Evolutionary conservation across 805 yeast species (phyloP), one percentile per base, ranked within the genome.

Genomic region (Hanseniaspora guilliermondii): DNA sequence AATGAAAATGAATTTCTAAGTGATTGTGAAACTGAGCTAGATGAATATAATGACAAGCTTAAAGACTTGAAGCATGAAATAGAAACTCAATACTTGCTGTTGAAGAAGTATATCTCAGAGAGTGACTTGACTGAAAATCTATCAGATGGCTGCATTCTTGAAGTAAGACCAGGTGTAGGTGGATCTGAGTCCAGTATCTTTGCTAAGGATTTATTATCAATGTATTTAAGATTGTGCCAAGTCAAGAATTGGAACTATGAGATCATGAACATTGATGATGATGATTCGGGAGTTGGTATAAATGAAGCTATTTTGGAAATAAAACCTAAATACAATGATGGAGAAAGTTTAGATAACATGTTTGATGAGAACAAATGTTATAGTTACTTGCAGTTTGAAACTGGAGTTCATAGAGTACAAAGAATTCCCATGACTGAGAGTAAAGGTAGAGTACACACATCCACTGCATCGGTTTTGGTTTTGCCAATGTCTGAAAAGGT

Each of bases 331-430:
- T 35, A 14, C 12, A 19, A 14, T 46, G 49, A 22, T 6, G 21
- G 25, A 2, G 50, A 24, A 36, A 12, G 11, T 36, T 24, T 37
- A 5, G 7, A 25, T 17, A 36, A 44, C 33, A 27, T 27, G 35
- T 44, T 44, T 9, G 84, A 84, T 58, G 79, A 80, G 57, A 82
- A 83, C 0, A 95, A 95, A 0, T 75, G 95, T 0, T 93, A 83
- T 64, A 82, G 82, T 58, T 64, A 74, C 40, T 67, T 93, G 47
- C 75, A 91, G 58, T 82, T 78, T 61, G 98, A 93, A 65, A 87
- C 95, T 30, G 98, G 98, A 4, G 96, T 93, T 7, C 98, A 93
- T 66, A 72, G 98, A 42, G 98, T 93, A 1, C 98, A 93, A 66
- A 71, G 98, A 57, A 80, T 91, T 7, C 98, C 98, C 0, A 84